phyloP scores from a whole-genome alignment of 2,329 filamentous ascomycete species.

The Cladophialophora chaetospira region DNA sequence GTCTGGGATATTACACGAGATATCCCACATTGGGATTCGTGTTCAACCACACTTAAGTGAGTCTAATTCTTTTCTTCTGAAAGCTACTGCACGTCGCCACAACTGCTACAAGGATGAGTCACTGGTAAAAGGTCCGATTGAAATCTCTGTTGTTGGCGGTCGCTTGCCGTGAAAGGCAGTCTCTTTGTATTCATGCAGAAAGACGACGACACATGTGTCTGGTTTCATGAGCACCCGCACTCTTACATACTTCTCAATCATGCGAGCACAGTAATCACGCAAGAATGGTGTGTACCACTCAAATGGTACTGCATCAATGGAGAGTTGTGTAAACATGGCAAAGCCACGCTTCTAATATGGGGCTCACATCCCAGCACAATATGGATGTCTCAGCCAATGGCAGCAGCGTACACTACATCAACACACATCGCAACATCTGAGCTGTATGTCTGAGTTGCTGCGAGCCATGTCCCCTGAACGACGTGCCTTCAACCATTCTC shows the following conservation, averaged over 20 bases:
- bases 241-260: neutral
- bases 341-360: slow-evolving; percentile 26
- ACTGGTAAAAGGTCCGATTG: slow-evolving; percentile 36
- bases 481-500: neutral
- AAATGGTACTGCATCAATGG: slow-evolving; percentile 11
- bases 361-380: slow-evolving; percentile 15
- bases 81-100: neutral
- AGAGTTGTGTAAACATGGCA: slow-evolving; percentile 27
- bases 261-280: slow-evolving; percentile 17
- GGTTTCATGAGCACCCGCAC: slow-evolving; percentile 13
- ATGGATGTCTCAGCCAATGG: slow-evolving; percentile 29
- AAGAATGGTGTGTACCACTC: slow-evolving; percentile 16
- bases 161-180: slow-evolving; percentile 6
- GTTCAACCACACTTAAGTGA: slow-evolving; percentile 1
- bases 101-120: slow-evolving; percentile 30
- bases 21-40: neutral
- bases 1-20: neutral
- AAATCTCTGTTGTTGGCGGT: slow-evolving; percentile 9
- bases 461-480: slow-evolving; percentile 3
- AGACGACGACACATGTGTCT: neutral
- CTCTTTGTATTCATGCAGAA: neutral
- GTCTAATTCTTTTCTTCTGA: neutral
- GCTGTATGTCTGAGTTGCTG: slow-evolving; percentile 14
- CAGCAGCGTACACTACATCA: slow-evolving; percentile 27
- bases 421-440: neutral